phyloP scores from a whole-genome alignment of 129 eudicot species.

The Kitagawia praeruptora region DNA sequence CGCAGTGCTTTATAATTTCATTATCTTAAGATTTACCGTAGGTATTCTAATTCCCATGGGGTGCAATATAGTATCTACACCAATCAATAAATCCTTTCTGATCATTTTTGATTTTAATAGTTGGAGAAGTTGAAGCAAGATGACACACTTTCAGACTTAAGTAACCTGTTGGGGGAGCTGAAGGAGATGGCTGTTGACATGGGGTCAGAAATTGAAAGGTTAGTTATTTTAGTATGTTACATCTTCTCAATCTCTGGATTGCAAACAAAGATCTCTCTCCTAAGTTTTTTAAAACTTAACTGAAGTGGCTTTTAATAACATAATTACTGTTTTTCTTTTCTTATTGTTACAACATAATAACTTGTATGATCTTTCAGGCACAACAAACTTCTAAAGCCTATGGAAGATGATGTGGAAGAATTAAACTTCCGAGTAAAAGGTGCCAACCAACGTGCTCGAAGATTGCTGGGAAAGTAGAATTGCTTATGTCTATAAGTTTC shows the following conservation, averaged over 20 bases:
- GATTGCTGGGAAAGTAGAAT: conserved; percentile 61
- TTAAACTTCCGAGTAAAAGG: conserved; percentile 50
- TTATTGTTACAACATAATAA: not conserved
- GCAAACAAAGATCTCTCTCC: not conserved
- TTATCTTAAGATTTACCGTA: not conserved
- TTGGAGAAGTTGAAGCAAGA: conserved; percentile 76
- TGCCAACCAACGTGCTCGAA: conserved; percentile 63
- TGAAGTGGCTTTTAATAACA: not conserved
- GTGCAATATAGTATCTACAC: not conserved
- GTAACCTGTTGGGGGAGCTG: conserved; percentile 73
- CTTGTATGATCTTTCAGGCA: conserved; percentile 42
- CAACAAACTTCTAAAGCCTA: conserved; percentile 50
- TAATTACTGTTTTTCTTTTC: not conserved
- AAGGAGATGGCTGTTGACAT: conserved; percentile 92
- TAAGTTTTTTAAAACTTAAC: not conserved
- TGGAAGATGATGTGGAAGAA: conserved; percentile 65
- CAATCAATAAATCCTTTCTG: not conserved
- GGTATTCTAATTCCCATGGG: not conserved
- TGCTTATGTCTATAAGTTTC: not conserved
- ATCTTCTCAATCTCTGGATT: not conserved
- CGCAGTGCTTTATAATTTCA: not conserved
- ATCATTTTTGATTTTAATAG: conserved; percentile 26
- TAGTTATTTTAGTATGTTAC: not conserved
- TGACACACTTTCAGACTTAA: conserved; percentile 75
- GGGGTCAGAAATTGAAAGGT: conserved; percentile 94